A percentile compares a stretch with the other conserved stretches of the same genome.
These are phyloP conservation scores for Boletus sensibilis DNA, from an alignment of 768 basidiomycete species.

Conservation along the genomic window DNA sequence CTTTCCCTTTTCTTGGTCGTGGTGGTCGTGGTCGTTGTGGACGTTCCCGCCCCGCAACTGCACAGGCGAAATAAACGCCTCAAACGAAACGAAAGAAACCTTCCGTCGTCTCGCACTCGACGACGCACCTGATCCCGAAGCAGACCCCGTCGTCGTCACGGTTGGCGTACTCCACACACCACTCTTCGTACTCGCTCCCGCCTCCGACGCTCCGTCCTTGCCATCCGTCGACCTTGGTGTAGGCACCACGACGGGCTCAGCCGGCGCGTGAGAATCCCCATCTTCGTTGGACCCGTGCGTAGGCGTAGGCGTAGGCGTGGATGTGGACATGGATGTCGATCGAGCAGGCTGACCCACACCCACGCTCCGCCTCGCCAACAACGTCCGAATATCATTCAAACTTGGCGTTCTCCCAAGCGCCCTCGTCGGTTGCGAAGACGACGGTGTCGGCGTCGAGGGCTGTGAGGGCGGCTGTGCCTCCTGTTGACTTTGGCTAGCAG, in stretches of 20 bases:
- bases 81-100: constrained; percentile 9
- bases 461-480: neutral
- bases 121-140: neutral
- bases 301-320: neutral
- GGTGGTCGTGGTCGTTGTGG: neutral
- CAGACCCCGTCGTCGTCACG: neutral
- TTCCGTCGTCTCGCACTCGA: neutral
- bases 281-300: neutral
- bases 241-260: neutral
- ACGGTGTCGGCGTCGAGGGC: neutral
- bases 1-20: neutral
- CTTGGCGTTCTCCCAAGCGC: constrained; percentile 11
- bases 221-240: neutral
- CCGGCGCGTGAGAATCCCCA: neutral
- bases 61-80: constrained; percentile 25
- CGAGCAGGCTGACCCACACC: neutral
- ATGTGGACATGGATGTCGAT: neutral
- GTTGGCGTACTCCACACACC: neutral
- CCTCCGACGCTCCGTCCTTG: neutral
- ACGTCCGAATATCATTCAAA: constrained; percentile 13
- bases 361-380: constrained; percentile 13
- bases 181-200: neutral
- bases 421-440: neutral
- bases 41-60: neutral
- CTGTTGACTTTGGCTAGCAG: neutral